Conservation (phyloP, 805 yeast genomes). For the Kazachstania taianensis region DNA sequence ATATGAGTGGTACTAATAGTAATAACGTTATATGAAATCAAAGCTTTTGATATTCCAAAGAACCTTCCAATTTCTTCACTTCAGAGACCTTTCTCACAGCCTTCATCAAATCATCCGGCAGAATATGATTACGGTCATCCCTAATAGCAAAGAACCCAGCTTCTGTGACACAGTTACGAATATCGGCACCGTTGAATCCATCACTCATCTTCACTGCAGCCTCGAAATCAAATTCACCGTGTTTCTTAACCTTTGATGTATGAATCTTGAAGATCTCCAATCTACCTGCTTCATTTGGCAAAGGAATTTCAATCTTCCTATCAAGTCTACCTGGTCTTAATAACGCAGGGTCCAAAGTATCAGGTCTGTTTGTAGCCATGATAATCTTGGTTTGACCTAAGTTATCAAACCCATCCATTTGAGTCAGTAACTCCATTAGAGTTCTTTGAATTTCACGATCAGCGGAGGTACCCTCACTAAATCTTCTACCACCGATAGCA, state of each 20-base stretch:
- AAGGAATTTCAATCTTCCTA: slow-evolving; percentile 87
- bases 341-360: slow-evolving; percentile 93
- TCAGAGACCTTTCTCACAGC: slow-evolving; percentile 97
- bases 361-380: slow-evolving; percentile 99
- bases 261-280: slow-evolving; percentile 91
- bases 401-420: slow-evolving; percentile 97
- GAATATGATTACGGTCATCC: slow-evolving; percentile 90
- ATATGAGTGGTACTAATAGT: too few species aligned
- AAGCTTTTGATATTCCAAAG: slow-evolving; percentile 80
- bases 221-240: slow-evolving; percentile 94
- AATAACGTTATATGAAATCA: too few species aligned
- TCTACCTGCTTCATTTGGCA: slow-evolving; percentile 94
- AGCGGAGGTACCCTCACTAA: slow-evolving; percentile 96
- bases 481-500: slow-evolving; percentile 97
- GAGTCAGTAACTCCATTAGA: slow-evolving; percentile 90
- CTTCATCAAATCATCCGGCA: slow-evolving; percentile 91
- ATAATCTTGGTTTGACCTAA: slow-evolving; percentile 94
- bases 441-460: slow-evolving; percentile 98
- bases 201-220: slow-evolving; percentile 97
- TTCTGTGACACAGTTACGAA: slow-evolving; percentile 94
- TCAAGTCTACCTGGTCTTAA: slow-evolving; percentile 96
- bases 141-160: slow-evolving; percentile 97
- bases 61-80: slow-evolving; percentile 93
- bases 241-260: slow-evolving; percentile 71
- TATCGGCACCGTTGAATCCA: slow-evolving; percentile 98